Conservation (phyloP, 352 stramenopile species). For the Phytophthora tubulina region DNA sequence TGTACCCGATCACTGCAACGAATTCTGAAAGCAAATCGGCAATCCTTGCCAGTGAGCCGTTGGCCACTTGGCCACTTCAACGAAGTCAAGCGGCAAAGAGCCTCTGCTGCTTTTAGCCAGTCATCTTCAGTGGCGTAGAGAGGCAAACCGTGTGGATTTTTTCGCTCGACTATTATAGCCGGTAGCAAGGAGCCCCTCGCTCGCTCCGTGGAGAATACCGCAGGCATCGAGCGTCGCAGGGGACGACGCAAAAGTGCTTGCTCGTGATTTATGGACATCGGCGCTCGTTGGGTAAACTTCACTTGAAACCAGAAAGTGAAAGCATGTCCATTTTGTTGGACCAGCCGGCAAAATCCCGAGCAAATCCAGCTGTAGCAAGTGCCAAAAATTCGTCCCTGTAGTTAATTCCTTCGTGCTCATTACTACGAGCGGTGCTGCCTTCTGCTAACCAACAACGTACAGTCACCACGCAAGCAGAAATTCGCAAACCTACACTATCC, state of each 20-base stretch:
- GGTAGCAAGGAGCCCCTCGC: constrained; percentile 10
- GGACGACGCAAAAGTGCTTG: constrained; percentile 17
- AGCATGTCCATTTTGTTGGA: constrained; percentile 9
- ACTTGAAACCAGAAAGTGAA: constrained; percentile 22
- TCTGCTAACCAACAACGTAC: constrained; percentile 2
- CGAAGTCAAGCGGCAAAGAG: background rate
- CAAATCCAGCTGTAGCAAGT: constrained; percentile 19
- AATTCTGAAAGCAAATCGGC: background rate
- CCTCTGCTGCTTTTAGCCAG: background rate
- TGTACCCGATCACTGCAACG: background rate
- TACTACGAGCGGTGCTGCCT: constrained; percentile 12
- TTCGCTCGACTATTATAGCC: constrained; percentile 22
- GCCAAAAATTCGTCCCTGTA: constrained; percentile 23
- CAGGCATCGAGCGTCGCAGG: constrained; percentile 18
- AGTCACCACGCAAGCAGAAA: constrained; percentile 17
- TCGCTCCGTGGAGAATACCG: constrained; percentile 18
- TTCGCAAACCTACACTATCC: constrained; percentile 19
- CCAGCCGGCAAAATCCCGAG: constrained; percentile 27
- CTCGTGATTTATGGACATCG: background rate
- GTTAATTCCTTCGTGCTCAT: constrained; percentile 5
- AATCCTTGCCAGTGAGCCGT: background rate
- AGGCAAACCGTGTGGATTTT: constrained; percentile 22
- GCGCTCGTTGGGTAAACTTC: constrained; percentile 20
- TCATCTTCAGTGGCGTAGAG: background rate
- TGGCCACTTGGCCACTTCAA: background rate